Conservation (phyloP, 352 stramenopile genomes). For the Phytophthora vignae region DNA sequence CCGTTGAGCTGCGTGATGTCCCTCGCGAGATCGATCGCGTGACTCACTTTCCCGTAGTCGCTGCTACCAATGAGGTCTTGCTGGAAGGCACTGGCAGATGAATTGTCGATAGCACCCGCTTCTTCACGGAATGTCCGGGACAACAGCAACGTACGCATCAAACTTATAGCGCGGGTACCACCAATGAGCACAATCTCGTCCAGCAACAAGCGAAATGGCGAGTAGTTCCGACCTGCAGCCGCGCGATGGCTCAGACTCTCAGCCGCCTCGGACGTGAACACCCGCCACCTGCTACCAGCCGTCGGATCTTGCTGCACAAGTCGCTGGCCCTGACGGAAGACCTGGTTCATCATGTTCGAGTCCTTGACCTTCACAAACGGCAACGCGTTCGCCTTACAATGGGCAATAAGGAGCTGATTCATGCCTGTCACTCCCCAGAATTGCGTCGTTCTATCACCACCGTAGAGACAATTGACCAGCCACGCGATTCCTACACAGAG, state of each 20-base stretch:
- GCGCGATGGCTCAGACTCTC: constrained; percentile 1
- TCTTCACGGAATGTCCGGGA: constrained; percentile 44
- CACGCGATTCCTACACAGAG: constrained; percentile 34
- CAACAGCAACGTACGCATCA: constrained; percentile 28
- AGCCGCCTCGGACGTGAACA: constrained; percentile 15
- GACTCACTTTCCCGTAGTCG: constrained; percentile 41
- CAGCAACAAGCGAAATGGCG: constrained; percentile 47
- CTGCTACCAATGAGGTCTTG: constrained; percentile 33
- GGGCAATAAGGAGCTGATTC: constrained; percentile 26
- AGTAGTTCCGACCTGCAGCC: constrained; percentile 15
- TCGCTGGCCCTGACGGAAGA: constrained; percentile 19
- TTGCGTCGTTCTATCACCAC: constrained; percentile 42
- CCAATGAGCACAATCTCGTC: constrained; percentile 37
- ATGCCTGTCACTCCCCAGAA: constrained; percentile 41
- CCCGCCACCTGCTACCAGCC: constrained; percentile 12
- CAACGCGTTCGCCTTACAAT: constrained; percentile 44
- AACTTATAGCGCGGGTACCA: constrained; percentile 22
- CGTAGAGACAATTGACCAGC: constrained; percentile 53
- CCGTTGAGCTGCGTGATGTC: constrained; percentile 51
- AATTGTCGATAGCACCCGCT: neutral
- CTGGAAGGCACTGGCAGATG: constrained; percentile 18
- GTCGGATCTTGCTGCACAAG: neutral
- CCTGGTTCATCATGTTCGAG: constrained; percentile 43
- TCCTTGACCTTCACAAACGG: constrained; percentile 48
- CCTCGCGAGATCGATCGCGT: constrained; percentile 40